Conservation (phyloP, 1,139 yeast species). For the Magnusiomyces clavatus region DNA sequence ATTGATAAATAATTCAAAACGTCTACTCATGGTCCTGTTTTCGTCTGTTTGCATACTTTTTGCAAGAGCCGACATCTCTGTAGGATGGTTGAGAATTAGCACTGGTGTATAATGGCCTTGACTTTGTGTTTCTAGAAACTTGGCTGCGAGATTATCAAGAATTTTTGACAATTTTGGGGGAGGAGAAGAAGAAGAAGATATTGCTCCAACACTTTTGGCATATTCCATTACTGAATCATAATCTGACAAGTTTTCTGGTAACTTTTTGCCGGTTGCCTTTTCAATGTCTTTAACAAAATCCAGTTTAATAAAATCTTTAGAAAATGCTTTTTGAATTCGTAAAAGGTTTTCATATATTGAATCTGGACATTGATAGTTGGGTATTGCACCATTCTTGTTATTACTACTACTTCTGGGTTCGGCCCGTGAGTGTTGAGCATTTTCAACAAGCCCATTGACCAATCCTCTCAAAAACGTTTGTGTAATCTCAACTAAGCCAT, state of each 20-base stretch:
- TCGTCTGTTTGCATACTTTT: conserved; percentile 55
- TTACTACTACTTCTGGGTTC: too few species aligned
- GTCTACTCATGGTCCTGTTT: conserved; percentile 35
- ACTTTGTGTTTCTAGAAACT: conserved; percentile 59
- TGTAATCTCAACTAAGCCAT: conserved; percentile 59
- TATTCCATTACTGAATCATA: conserved; percentile 17
- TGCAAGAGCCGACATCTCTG: conserved; percentile 78
- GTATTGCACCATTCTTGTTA: too few species aligned
- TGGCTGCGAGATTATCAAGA: conserved; percentile 57
- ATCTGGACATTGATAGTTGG: not conserved
- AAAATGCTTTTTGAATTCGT: conserved; percentile 9
- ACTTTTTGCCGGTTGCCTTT: conserved; percentile 30
- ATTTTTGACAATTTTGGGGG: conserved; percentile 50
- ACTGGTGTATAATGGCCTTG: conserved; percentile 43
- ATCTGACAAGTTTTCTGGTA: conserved; percentile 36
- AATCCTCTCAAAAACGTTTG: conserved; percentile 47
- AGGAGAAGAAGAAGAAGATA: conserved; percentile 23
- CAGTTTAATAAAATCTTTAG: conserved; percentile 23
- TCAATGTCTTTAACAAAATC: conserved; percentile 50
- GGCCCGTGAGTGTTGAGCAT: conserved; percentile 2
- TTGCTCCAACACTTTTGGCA: conserved; percentile 45
- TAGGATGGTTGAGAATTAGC: conserved; percentile 77
- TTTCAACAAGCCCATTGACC: conserved; percentile 20
- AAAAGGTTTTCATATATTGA: conserved; percentile 5
- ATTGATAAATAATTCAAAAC: conserved; percentile 78